Conservation (phyloP, 2,329 filamentous ascomycete genomes). For the Hymenoscyphus salicellus region DNA sequence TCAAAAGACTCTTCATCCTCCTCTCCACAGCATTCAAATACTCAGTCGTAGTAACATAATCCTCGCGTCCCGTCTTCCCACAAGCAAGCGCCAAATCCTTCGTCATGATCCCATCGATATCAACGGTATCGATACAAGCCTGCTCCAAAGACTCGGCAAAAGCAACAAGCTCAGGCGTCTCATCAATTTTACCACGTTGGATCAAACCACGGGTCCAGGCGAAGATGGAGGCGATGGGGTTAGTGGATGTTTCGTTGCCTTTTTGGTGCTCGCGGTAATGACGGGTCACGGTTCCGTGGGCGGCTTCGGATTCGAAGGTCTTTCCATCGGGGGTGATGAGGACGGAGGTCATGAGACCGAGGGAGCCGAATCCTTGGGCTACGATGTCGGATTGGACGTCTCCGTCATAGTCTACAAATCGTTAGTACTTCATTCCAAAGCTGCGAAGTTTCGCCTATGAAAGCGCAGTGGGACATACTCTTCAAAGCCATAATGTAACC, state of each 20-base stretch:
- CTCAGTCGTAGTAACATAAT: constrained; percentile 88
- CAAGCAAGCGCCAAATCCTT: constrained; percentile 97
- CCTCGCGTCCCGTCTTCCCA: constrained; percentile 77
- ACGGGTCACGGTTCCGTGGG: constrained; percentile 95
- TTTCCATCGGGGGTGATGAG: constrained; percentile 95
- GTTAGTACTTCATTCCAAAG: constrained; percentile 16
- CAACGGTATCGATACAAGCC: constrained; percentile 62
- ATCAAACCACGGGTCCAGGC: constrained; percentile 94
- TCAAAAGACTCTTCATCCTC: constrained; percentile 75
- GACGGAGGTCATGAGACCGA: constrained; percentile 97
- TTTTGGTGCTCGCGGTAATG: constrained; percentile 99
- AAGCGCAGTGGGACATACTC: constrained; percentile 58
- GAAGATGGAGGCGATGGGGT: constrained; percentile 98
- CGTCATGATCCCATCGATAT: constrained; percentile 62
- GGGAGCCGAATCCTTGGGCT: constrained; percentile 94
- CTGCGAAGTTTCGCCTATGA: not conserved
- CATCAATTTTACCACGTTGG: constrained; percentile 89
- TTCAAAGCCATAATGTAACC: constrained; percentile 98
- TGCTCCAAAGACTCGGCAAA: constrained; percentile 91
- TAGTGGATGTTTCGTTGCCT: constrained; percentile 93
- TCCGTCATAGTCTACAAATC: constrained; percentile 82
- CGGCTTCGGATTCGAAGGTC: constrained; percentile 96
- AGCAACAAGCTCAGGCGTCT: constrained; percentile 84
- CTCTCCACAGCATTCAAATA: constrained; percentile 92
- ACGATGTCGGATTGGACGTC: constrained; percentile 99